A percentile compares a stretch with the other conserved stretches of the same genome.
Evolutionary conservation across 495 filamentous ascomycete species (phyloP).

Genomic region (Antarctomyces pellizariae): DNA sequence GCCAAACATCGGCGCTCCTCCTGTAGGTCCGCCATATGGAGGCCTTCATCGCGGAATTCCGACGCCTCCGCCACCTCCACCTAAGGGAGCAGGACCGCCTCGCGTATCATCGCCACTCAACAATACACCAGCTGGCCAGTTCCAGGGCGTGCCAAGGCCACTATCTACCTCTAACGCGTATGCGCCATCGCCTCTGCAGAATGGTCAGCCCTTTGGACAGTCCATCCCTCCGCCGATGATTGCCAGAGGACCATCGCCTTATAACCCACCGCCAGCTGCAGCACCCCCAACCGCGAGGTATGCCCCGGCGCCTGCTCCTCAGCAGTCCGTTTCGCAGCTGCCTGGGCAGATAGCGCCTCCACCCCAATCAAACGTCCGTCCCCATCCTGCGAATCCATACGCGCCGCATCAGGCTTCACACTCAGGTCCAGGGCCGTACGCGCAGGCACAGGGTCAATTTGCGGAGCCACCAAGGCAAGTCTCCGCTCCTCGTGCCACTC

Average conservation of each 20-base stretch:
- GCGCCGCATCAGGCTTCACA: conserved; percentile 23
- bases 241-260: conserved; percentile 62
- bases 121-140: conserved; percentile 22
- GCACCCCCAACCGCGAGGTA: conserved; percentile 62
- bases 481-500: conserved; percentile 6
- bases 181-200: conserved; percentile 32
- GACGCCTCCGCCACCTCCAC: conserved; percentile 31
- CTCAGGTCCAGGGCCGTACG: no score
- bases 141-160: conserved; percentile 24
- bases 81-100: conserved; percentile 27
- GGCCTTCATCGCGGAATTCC: conserved; percentile 17
- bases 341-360: conserved; percentile 23
- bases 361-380: conserved; percentile 21
- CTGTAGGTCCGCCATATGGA: conserved; percentile 21
- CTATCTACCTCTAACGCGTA: conserved; percentile 52
- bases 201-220: conserved; percentile 20
- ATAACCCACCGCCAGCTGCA: conserved; percentile 60
- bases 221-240: conserved; percentile 29
- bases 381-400: conserved; percentile 33
- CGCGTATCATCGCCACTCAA: conserved; percentile 28
- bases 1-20: conserved; percentile 17
- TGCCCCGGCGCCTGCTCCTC: conserved; percentile 50
- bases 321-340: conserved; percentile 22
- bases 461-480: conserved; percentile 13
- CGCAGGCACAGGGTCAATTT: conserved; percentile 12